Base-by-base conservation (phyloP, 169 alveolate species). In the Cryptosporidium viatorum region DNA sequence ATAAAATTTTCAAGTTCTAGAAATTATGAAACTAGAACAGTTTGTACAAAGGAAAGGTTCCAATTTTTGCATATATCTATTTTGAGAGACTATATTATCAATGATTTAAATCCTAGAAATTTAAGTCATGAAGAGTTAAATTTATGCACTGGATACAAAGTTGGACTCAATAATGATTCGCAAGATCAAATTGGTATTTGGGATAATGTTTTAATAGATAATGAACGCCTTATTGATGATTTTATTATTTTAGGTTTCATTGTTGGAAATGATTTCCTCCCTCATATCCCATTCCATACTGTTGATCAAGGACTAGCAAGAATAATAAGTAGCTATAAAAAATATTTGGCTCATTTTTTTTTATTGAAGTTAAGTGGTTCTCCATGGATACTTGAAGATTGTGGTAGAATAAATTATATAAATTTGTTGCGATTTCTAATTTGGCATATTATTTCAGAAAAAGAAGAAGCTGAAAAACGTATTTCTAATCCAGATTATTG, bases 251-350 rank as follows among this genome's bases (percentile, higher is more conserved):
- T 98, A 84, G 95, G 98, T 85, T 95, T 97, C 93, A 95, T 97
- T 85, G 97, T 98, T 10, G 99, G 99, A 58, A 98, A 98, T 91
- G 99, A 98, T 85, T 98, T 98, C 92, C 92, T 98, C 18, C 99
- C 99, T 2, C 98, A 96, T 65, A 93, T 97, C 12, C 97, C 97
- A 59, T 89, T 95, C 23, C 92, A 96, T 5, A 94, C 93, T 68
- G 96, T 97, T 31, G 95, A 94, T 67, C 96, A 96, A 69, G 99
- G 98, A 37, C 93, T 96, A 51, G 93, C 96, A 50, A 97, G 97
- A 93, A 93, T 94, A 39, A 55, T 96, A 14, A 75, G 94, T 12
- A 91, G 86, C 26, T 86, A 95, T 29, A 95, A 95, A 85, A 95
- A 95, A 70, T 84, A 91, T 48, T 73, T 71, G 70, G 91, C 43